These are phyloP conservation scores for Linnemannia elongata DNA, from an alignment of 192 early-diverging fungal species.

Conservation along the genomic window DNA sequence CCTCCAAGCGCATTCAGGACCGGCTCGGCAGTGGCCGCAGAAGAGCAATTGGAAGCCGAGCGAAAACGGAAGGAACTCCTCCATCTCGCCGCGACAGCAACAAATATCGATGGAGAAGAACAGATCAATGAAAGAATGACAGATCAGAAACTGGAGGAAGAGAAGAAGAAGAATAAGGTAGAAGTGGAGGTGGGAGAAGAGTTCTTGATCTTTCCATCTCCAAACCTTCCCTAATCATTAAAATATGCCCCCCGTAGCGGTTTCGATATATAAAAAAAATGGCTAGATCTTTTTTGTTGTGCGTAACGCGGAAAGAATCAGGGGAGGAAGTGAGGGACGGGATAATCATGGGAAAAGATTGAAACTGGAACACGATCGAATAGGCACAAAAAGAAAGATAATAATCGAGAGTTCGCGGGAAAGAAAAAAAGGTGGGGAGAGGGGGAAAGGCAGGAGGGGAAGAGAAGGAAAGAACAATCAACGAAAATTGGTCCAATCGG, in stretches of 20 bases:
- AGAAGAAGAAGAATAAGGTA: background rate
- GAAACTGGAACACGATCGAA: background rate
- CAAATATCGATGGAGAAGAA: background rate
- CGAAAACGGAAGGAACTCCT: background rate
- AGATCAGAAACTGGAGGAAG: background rate
- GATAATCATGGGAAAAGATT: background rate
- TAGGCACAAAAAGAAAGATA: background rate
- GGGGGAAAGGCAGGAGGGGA: background rate
- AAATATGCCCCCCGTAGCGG: background rate
- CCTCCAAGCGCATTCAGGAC: conserved; percentile 47
- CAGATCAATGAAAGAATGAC: background rate
- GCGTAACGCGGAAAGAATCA: no score
- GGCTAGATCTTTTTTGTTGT: no score
- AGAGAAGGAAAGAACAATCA: background rate
- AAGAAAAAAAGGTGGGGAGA: background rate
- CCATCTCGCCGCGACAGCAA: background rate
- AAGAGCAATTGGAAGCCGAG: conserved; percentile 12
- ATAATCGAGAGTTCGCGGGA: background rate
- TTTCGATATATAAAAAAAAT: background rate
- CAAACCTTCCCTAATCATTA: background rate
- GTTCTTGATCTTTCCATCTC: conserved; percentile 23
- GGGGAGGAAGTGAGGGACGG: background rate
- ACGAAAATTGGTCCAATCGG: background rate
- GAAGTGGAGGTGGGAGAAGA: conserved; percentile 11
- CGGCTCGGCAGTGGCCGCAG: conserved; percentile 8